Evolutionary conservation across 2,329 filamentous ascomycete genomes (phyloP), one percentile per base, ranked within the genome.

Genomic region (Trichothecium sympodiale): DNA sequence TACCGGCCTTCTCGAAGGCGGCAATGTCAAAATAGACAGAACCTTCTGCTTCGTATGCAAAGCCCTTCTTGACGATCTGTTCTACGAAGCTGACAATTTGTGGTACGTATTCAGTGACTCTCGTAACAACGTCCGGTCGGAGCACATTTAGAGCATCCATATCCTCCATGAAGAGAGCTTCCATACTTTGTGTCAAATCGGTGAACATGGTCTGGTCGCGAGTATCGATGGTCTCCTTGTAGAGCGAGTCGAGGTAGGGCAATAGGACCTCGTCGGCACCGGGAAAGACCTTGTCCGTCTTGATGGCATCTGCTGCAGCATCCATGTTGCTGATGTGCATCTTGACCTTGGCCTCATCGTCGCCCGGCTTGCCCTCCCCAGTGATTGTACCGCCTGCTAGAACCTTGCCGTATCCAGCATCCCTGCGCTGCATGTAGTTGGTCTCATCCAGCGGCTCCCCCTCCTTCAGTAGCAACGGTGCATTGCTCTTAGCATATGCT

Each of bases 1-100:
- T 87, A 1, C 88, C 87, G 0, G 76, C 77, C 46, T 77, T 76
- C 54, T 95, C 87, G 50, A 94, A 96, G 0, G 83, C 76, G 4
- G 70, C 66, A 44, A 94, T 95, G 49, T 95, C 89, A 43, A 95
- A 96, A 59, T 95, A 95, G 1, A 96, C 86, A 0, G 85, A 94
- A 1, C 87, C 88, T 46, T 91, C 83, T 0, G 69, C 62, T 49
- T 76, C 70, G 46, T 96, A 96, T 2, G 80, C 89, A 47, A 88
- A 95, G 0, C 83, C 82, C 52, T 94, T 94, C 35, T 81, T 64
- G 16, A 93, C 76, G 38, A 94, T 84, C 44, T 73, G 77, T 49
- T 89, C 74, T 0, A 95, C 85, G 43, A 94, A 95, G 8, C 72
- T 65, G 31, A 83, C 85, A 50, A 96, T 95, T 51, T 94, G 79